Evolutionary conservation across 139 green algal genomes (phyloP).

Genomic region (Chlamydomonas eustigma): DNA sequence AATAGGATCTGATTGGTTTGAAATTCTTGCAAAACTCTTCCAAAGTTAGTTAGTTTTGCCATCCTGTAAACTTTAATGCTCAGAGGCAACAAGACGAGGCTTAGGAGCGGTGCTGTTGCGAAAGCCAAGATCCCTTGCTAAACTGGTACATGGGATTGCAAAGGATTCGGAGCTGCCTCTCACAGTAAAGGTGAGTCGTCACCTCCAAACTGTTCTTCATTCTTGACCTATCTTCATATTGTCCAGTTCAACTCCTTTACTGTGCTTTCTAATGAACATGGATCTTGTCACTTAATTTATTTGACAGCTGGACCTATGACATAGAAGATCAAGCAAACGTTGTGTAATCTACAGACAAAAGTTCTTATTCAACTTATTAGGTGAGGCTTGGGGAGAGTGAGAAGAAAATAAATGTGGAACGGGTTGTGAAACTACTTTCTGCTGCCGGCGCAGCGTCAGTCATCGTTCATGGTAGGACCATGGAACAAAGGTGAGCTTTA

Average conservation of each 20-base stretch:
- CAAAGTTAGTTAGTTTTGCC: neutral
- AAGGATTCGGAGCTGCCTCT: conserved; percentile 61
- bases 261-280: neutral
- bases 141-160: conserved; percentile 72
- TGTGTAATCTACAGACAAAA: no score
- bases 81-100: conserved; percentile 70
- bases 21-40: no score
- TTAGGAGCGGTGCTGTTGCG: conserved; percentile 69
- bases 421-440: conserved; percentile 53
- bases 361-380: conserved; percentile 10
- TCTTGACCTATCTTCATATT: no score
- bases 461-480: conserved; percentile 69
- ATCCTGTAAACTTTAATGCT: neutral
- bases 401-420: conserved; percentile 59
- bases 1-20: no score
- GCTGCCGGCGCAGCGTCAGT: conserved; percentile 68
- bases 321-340: no score
- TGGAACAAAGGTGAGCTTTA: no score
- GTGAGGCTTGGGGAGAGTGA: conserved; percentile 48
- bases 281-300: neutral
- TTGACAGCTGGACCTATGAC: no score
- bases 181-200: conserved; percentile 66
- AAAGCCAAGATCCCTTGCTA: conserved; percentile 74
- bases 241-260: no score
- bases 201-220: no score